phyloP scores from a whole-genome alignment of 257 asterid genomes.

The Mentha longifolia region DNA sequence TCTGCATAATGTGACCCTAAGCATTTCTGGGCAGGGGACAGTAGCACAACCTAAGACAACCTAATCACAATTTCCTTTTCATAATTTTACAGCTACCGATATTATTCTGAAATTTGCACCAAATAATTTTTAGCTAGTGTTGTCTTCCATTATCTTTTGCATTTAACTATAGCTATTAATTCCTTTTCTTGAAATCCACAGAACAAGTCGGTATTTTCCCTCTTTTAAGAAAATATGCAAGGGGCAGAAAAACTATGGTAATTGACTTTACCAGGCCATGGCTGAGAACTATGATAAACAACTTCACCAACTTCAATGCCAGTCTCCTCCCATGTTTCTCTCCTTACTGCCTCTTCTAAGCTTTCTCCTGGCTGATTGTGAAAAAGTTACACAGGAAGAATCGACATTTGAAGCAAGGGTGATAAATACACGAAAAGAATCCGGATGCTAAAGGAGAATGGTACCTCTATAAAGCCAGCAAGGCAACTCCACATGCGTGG shows the following conservation, averaged over 20 bases:
- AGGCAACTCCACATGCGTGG: conserved; percentile 99
- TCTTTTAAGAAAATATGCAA: too few relatives aligned
- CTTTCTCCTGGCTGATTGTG: conserved; percentile 88
- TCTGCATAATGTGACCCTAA: not conserved
- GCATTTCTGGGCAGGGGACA: not conserved
- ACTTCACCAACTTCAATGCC: conserved; percentile 98
- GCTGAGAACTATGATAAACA: conserved; percentile 95
- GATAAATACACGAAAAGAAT: too few relatives aligned
- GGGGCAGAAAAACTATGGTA: not conserved
- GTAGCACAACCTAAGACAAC: conserved; percentile 16
- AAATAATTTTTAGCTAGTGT: not conserved
- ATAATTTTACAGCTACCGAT: not conserved
- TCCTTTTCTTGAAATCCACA: conserved; percentile 9
- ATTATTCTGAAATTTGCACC: not conserved
- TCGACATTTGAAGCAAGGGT: not conserved
- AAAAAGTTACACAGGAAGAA: conserved; percentile 18
- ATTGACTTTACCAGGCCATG: conserved; percentile 83
- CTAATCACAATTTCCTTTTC: not conserved
- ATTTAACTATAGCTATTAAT: not conserved
- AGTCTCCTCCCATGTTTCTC: conserved; percentile 96
- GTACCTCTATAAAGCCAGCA: conserved; percentile 96
- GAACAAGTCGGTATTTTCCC: not conserved
- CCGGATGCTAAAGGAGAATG: conserved; percentile 14
- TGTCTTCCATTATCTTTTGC: not conserved
- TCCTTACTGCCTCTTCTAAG: conserved; percentile 95